Conservation (phyloP, 495 filamentous ascomycete genomes). For the Aspergillus biplanus region DNA sequence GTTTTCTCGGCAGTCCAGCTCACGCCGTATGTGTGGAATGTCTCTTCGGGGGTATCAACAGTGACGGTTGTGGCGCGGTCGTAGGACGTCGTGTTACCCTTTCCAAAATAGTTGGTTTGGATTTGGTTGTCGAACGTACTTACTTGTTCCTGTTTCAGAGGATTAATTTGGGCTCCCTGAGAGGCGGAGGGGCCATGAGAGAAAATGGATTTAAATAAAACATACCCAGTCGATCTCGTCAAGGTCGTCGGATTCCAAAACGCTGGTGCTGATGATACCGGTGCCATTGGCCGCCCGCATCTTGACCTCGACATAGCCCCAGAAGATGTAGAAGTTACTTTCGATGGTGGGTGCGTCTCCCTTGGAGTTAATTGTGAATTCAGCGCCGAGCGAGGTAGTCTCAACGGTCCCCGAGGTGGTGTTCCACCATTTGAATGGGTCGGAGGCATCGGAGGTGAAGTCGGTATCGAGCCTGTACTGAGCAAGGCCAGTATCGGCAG, state of each 20-base stretch:
- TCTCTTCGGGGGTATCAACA: slow-evolving; percentile 62
- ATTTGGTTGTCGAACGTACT: slow-evolving; percentile 52
- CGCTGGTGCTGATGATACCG: slow-evolving; percentile 79
- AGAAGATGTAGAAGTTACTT: slow-evolving; percentile 78
- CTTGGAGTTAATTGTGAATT: slow-evolving; percentile 70
- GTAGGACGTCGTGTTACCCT: slow-evolving; percentile 78
- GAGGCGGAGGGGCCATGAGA: not conserved
- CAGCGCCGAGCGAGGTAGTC: slow-evolving; percentile 57
- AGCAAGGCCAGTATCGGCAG: slow-evolving; percentile 65
- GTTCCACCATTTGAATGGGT: slow-evolving; percentile 57
- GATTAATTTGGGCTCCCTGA: too few species aligned
- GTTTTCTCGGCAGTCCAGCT: slow-evolving; percentile 77
- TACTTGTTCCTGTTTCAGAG: slow-evolving; percentile 24
- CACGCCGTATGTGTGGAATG: slow-evolving; percentile 81
- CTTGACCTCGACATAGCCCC: slow-evolving; percentile 68
- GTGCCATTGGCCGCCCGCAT: slow-evolving; percentile 73
- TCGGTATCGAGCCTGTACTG: slow-evolving; percentile 60
- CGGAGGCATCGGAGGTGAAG: slow-evolving; percentile 60
- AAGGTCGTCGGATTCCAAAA: slow-evolving; percentile 83
- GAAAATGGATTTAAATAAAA: not conserved
- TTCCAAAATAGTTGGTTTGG: slow-evolving; percentile 94
- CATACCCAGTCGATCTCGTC: slow-evolving; percentile 92
- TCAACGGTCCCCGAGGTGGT: slow-evolving; percentile 59
- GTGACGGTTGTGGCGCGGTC: slow-evolving; percentile 67
- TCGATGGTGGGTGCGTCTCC: slow-evolving; percentile 76